A percentile compares a stretch with the other conserved stretches of the same genome.
Conservation (phyloP, 2,329 filamentous ascomycete genomes). For the Aspergillus terreus region DNA sequence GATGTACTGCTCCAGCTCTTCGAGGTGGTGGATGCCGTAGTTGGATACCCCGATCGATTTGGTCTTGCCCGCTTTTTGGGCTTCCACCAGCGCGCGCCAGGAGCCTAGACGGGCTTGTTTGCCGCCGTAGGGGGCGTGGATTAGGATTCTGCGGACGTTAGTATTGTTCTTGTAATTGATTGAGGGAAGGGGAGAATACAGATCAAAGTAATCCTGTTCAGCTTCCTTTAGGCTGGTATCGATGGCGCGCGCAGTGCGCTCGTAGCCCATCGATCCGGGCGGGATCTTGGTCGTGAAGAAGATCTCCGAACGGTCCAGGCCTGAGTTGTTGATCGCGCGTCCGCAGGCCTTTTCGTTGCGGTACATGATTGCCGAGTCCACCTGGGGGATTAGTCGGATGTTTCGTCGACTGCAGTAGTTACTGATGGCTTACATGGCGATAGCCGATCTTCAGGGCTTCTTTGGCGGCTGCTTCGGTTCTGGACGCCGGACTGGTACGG, state of each 20-base stretch:
- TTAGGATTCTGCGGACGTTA: conserved; percentile 47
- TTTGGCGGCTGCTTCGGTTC: conserved; percentile 21
- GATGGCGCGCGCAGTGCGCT: conserved; percentile 64
- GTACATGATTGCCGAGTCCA: conserved; percentile 64
- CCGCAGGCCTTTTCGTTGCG: conserved; percentile 70
- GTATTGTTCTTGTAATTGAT: neutral
- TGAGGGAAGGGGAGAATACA: conserved; percentile 42
- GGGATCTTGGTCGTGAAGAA: conserved; percentile 79
- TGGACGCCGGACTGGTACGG: conserved; percentile 19
- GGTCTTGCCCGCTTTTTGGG: conserved; percentile 67
- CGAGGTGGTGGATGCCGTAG: conserved; percentile 70
- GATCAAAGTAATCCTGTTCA: conserved; percentile 70
- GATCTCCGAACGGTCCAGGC: conserved; percentile 63
- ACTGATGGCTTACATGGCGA: conserved; percentile 24
- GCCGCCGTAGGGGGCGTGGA: conserved; percentile 77
- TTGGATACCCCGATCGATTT: conserved; percentile 73
- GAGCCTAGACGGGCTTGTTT: conserved; percentile 63
- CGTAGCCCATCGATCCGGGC: conserved; percentile 61
- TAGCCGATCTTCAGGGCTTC: conserved; percentile 29
- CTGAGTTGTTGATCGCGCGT: conserved; percentile 57
- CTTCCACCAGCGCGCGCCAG: conserved; percentile 75
- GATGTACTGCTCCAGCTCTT: conserved; percentile 58
- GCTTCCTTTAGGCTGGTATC: conserved; percentile 57
- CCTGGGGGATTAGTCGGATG: conserved; percentile 13
- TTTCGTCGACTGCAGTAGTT: neutral